phyloP scores from a whole-genome alignment of 345 rosid species.

The Brassica nigra region DNA sequence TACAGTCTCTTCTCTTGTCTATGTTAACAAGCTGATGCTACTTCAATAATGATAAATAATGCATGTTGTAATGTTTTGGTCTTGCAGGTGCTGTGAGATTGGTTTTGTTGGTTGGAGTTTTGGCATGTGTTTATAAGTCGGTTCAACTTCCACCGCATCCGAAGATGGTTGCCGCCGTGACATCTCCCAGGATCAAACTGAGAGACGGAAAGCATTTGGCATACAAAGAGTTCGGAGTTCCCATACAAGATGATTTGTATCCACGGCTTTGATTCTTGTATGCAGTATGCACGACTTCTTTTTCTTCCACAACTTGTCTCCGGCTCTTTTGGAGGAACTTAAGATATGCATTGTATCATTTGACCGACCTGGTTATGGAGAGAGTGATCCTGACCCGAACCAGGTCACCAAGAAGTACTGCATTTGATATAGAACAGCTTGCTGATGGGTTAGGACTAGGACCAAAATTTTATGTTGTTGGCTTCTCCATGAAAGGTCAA shows the following conservation, averaged over 20 bases:
- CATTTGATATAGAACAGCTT: background rate
- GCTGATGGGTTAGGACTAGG: background rate
- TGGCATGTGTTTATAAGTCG: background rate
- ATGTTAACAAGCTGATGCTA: background rate
- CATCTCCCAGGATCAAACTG: background rate
- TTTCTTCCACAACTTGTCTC: background rate
- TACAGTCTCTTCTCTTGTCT: background rate
- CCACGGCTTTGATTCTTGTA: background rate
- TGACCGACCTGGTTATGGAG: constrained; percentile 5
- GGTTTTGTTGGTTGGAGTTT: background rate
- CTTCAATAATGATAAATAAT: background rate
- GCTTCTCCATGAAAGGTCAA: background rate
- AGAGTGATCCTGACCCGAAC: background rate
- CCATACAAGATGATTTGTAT: background rate
- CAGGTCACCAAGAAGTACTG: background rate
- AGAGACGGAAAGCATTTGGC: background rate
- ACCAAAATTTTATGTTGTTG: background rate
- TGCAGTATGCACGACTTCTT: background rate
- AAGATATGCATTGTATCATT: background rate
- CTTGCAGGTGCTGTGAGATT: background rate
- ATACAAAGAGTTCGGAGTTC: background rate
- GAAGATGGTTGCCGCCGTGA: background rate
- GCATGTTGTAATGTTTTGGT: background rate
- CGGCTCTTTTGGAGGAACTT: background rate
- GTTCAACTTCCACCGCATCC: background rate